These are phyloP conservation scores for Amanita exitialis DNA, from an alignment of 768 basidiomycete genomes.

Conservation along the genomic window DNA sequence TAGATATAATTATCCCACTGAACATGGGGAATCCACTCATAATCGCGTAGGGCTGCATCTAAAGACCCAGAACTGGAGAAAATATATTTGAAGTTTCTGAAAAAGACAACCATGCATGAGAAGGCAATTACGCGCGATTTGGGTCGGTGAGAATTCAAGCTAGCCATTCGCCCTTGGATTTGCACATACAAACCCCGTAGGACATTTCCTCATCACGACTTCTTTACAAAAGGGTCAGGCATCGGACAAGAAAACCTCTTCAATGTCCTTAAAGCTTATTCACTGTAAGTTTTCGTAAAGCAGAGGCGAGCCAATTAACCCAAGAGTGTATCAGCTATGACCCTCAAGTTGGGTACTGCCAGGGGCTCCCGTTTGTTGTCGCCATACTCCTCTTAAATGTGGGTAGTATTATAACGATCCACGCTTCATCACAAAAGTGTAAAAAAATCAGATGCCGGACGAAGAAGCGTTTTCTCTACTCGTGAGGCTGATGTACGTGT, in stretches of 20 bases:
- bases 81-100: constrained; percentile 73
- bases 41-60: constrained; percentile 66
- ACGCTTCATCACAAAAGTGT: not conserved
- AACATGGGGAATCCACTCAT: constrained; percentile 1
- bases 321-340: constrained; percentile 49
- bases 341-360: constrained; percentile 93
- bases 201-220: constrained; percentile 95
- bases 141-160: constrained; percentile 51
- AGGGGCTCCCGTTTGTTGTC: constrained; percentile 94
- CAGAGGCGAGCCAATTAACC: constrained; percentile 3
- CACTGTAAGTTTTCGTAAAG: constrained; percentile 45
- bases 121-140: constrained; percentile 92
- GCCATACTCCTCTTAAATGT: constrained; percentile 91
- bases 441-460: constrained; percentile 82
- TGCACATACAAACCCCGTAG: constrained; percentile 23
- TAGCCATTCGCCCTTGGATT: not conserved
- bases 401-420: constrained; percentile 14
- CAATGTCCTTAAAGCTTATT: constrained; percentile 97
- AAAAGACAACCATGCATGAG: constrained; percentile 80
- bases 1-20: constrained; percentile 18
- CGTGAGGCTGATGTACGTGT: constrained; percentile 92
- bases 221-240: constrained; percentile 90
- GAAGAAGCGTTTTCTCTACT: constrained; percentile 97
- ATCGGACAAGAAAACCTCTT: constrained; percentile 96
- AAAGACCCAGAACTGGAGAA: constrained; percentile 84